Conservation (phyloP, 2,329 filamentous ascomycete species). For the Plectosphaerella sp. region DNA sequence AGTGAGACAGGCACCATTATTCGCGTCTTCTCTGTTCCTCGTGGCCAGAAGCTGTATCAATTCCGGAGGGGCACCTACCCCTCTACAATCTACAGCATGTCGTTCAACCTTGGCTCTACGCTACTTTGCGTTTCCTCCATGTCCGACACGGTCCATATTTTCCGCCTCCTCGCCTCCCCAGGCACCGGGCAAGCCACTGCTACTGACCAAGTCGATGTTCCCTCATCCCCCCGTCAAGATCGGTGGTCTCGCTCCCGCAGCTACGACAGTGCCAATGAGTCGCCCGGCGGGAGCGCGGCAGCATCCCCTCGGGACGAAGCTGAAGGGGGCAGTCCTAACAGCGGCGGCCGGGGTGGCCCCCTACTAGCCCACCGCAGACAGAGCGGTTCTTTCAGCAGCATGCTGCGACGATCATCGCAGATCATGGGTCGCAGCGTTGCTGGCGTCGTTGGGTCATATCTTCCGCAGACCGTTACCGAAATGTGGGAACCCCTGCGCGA, state of each 20-base stretch:
- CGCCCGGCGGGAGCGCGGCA: constrained; percentile 33
- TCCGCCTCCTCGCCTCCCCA: constrained; percentile 61
- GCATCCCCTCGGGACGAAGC: constrained; percentile 44
- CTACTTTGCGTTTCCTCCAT: constrained; percentile 93
- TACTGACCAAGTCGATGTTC: constrained; percentile 12
- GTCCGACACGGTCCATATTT: constrained; percentile 95
- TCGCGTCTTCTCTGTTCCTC: constrained; percentile 87
- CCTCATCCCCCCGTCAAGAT: constrained; percentile 38
- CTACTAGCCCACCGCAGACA: constrained; percentile 36
- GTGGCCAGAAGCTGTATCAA: constrained; percentile 89
- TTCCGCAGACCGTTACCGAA: constrained; percentile 90
- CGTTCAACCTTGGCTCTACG: constrained; percentile 91
- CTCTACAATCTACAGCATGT: constrained; percentile 96
- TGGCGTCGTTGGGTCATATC: constrained; percentile 83
- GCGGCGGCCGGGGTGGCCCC: constrained; percentile 19
- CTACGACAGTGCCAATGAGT: constrained; percentile 52
- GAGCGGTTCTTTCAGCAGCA: constrained; percentile 80
- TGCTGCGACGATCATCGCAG: constrained; percentile 91
- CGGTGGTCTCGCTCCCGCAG: constrained; percentile 50
- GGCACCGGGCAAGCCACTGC: constrained; percentile 18
- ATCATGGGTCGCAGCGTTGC: constrained; percentile 87
- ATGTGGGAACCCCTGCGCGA: constrained; percentile 96
- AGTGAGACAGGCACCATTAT: constrained; percentile 98
- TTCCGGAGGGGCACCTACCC: constrained; percentile 95
- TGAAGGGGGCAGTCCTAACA: constrained; percentile 27